Evolutionary conservation across 73 alveolate genomes (phyloP).

Genomic region (Diophrys sp.): DNA sequence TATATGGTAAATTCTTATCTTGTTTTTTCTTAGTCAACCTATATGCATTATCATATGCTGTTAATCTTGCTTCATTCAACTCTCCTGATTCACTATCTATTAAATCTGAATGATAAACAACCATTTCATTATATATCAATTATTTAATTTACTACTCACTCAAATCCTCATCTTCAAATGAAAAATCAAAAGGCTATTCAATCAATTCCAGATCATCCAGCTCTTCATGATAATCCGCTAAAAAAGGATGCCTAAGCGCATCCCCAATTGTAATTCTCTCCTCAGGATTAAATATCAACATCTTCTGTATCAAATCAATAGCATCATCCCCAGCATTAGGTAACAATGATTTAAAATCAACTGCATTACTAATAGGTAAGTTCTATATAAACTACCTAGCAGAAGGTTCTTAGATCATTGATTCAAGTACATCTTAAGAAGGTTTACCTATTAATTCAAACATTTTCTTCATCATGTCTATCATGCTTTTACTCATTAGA

Average conservation of each 20-base stretch:
- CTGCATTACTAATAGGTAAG: not conserved
- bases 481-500: not conserved
- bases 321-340: conserved; percentile 81
- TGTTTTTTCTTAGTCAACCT: too few species aligned
- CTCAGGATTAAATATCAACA: conserved; percentile 70
- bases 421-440: not conserved
- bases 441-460: conserved; percentile 3
- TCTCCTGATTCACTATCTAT: too few species aligned
- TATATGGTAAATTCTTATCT: too few species aligned
- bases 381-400: not conserved
- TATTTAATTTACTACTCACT: too few species aligned
- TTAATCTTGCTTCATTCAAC: too few species aligned
- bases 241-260: conserved; percentile 85
- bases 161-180: too few species aligned
- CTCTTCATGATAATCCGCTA: conserved; percentile 80
- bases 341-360: conserved; percentile 50
- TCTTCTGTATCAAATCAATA: conserved; percentile 61
- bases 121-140: too few species aligned
- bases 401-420: not conserved
- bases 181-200: not conserved
- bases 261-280: conserved; percentile 82
- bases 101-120: too few species aligned
- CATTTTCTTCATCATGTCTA: conserved; percentile 1
- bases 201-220: conserved; percentile 72
- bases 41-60: too few species aligned